Evolutionary conservation across 108 stramenopile genomes (phyloP).

Genomic region (Cyclotella cryptica): DNA sequence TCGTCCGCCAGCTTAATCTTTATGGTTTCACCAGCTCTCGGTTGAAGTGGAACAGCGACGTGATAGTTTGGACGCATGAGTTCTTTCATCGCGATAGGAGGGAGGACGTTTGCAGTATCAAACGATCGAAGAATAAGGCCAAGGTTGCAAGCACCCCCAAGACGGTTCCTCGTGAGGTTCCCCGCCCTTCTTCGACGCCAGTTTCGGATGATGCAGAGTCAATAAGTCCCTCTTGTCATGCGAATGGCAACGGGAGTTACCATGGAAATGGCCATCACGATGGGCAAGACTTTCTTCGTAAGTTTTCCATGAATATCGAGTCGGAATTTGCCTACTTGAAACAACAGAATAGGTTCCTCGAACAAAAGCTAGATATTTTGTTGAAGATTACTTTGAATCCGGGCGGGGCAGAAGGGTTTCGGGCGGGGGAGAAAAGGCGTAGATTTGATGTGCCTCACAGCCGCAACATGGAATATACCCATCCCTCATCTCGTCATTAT

Average conservation of each 20-base stretch:
- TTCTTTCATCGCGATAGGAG: constrained; percentile 2
- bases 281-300: not conserved
- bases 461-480: no score
- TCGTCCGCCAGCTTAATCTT: constrained; percentile 11
- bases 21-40: constrained; percentile 17
- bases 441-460: not conserved
- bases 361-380: not conserved
- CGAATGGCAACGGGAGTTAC: not conserved
- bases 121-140: not conserved
- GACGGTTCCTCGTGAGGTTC: no score
- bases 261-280: not conserved
- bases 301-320: not conserved
- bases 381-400: not conserved
- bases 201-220: not conserved
- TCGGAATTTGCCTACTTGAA: not conserved
- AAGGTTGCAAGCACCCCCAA: not conserved
- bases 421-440: not conserved
- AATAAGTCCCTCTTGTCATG: not conserved
- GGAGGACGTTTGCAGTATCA: not conserved
- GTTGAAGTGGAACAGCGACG: not conserved
- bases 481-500: no score
- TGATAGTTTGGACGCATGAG: constrained; percentile 11
- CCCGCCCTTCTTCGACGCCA: not conserved
- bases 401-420: not conserved
- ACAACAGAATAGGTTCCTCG: not conserved